Percentiles rank a stretch among this genome's conserved stretches.
phyloP scores from a whole-genome alignment of 768 basidiomycete genomes.

The Ramaria sp. region DNA sequence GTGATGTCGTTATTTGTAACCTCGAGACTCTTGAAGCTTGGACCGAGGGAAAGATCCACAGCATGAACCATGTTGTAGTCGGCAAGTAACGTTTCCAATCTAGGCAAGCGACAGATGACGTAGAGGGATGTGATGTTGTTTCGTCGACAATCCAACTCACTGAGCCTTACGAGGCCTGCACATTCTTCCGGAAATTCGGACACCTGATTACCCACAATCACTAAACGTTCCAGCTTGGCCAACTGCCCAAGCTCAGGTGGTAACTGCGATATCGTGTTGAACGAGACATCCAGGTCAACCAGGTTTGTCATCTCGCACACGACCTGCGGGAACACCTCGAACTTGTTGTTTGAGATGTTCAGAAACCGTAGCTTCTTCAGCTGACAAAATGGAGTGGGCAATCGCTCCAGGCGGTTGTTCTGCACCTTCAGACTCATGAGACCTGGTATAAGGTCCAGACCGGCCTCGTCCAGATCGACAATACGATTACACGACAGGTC shows the following conservation, averaged over 20 bases:
- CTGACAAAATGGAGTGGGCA: constrained; percentile 79
- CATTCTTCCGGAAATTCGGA: constrained; percentile 57
- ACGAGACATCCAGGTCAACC: constrained; percentile 84
- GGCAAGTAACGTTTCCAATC: constrained; percentile 54
- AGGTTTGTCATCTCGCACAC: constrained; percentile 66
- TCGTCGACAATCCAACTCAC: constrained; percentile 71
- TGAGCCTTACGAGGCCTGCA: constrained; percentile 43
- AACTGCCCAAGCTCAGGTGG: constrained; percentile 73
- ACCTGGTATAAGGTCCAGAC: constrained; percentile 62
- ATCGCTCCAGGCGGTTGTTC: constrained; percentile 83
- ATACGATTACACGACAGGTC: constrained; percentile 92
- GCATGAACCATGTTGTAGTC: constrained; percentile 79
- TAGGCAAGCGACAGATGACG: constrained; percentile 55
- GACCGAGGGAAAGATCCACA: constrained; percentile 67
- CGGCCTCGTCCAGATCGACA: constrained; percentile 76
- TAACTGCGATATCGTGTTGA: constrained; percentile 78
- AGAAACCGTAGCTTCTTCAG: constrained; percentile 61
- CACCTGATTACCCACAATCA: constrained; percentile 82
- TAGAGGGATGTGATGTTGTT: constrained; percentile 75
- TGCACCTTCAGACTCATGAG: constrained; percentile 64
- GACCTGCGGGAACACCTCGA: constrained; percentile 60
- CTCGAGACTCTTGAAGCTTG: constrained; percentile 52
- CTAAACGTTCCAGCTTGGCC: constrained; percentile 52
- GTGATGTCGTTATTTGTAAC: constrained; percentile 88
- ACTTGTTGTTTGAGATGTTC: constrained; percentile 96